Conservation (phyloP, 768 basidiomycete species). For the Suillus hirtellus region DNA sequence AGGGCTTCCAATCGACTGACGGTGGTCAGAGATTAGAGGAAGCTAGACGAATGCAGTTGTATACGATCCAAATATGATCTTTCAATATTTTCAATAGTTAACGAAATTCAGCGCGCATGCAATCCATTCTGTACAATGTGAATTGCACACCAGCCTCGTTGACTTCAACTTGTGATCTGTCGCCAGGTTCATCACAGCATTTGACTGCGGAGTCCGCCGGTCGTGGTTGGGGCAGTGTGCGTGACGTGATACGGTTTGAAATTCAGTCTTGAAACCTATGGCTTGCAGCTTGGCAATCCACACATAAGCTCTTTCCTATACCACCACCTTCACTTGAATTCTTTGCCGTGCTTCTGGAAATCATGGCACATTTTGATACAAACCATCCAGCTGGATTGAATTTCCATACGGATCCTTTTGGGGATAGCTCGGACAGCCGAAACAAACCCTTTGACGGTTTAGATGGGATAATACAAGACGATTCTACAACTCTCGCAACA, state of each 20-base stretch:
- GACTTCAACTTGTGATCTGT: background rate
- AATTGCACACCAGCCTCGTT: background rate
- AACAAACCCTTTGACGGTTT: conserved; percentile 24
- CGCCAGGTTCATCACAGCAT: background rate
- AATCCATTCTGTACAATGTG: background rate
- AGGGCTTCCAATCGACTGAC: conserved; percentile 32
- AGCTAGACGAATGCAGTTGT: background rate
- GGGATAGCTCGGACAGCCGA: conserved; percentile 18
- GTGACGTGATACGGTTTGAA: conserved; percentile 1
- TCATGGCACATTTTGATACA: conserved; percentile 25
- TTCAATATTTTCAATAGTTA: background rate
- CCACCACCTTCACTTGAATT: conserved; percentile 7
- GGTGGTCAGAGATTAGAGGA: conserved; percentile 17
- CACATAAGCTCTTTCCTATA: conserved; percentile 5
- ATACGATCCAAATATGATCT: background rate
- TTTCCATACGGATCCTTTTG: conserved; percentile 26
- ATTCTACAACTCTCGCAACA: conserved; percentile 22
- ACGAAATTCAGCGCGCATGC: background rate
- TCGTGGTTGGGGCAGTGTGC: background rate
- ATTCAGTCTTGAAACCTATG: background rate
- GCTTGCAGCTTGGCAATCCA: background rate
- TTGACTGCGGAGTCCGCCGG: background rate
- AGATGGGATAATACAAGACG: conserved; percentile 17
- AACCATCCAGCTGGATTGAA: conserved; percentile 14
- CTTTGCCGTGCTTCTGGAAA: conserved; percentile 23